These are phyloP conservation scores for Acacia crassicarpa DNA, from an alignment of 306 rosid genomes.

Conservation along the genomic window DNA sequence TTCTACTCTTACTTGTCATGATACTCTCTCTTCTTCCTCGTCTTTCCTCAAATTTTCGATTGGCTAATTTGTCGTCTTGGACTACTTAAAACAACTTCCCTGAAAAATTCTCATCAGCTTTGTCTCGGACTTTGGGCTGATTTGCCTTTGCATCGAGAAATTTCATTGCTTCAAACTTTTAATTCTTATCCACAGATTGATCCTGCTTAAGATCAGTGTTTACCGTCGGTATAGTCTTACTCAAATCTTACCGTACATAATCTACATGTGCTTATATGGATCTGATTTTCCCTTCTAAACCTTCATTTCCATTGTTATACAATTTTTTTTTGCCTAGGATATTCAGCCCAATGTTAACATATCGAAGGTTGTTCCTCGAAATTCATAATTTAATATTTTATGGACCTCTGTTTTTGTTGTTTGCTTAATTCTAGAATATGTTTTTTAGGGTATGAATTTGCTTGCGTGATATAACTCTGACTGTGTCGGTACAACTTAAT, in stretches of 20 bases:
- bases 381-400: background rate
- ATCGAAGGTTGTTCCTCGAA: slow-evolving; percentile 3
- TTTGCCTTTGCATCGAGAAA: slow-evolving; percentile 16
- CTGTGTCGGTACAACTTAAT: background rate
- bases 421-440: background rate
- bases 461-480: slow-evolving; percentile 1
- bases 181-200: background rate
- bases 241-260: slow-evolving; percentile 6
- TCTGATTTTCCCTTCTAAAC: slow-evolving; percentile 4
- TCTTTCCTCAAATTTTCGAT: background rate
- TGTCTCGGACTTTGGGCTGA: slow-evolving; percentile 3
- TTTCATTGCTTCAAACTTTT: slow-evolving; percentile 8
- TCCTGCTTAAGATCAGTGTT: slow-evolving; percentile 5
- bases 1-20: slow-evolving; percentile 1
- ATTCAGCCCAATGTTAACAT: slow-evolving; percentile 10
- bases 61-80: background rate
- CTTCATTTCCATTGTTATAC: background rate
- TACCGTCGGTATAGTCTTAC: background rate
- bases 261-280: slow-evolving; percentile 4
- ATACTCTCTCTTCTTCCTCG: background rate
- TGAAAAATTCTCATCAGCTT: slow-evolving; percentile 13
- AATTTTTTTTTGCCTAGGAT: background rate
- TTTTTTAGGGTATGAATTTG: slow-evolving; percentile 9
- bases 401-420: slow-evolving; percentile 1
- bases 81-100: slow-evolving; percentile 3